Evolutionary conservation across 495 filamentous ascomycete genomes (phyloP), one percentile per base, ranked within the genome.

Genomic region (Geopyxis carbonaria): DNA sequence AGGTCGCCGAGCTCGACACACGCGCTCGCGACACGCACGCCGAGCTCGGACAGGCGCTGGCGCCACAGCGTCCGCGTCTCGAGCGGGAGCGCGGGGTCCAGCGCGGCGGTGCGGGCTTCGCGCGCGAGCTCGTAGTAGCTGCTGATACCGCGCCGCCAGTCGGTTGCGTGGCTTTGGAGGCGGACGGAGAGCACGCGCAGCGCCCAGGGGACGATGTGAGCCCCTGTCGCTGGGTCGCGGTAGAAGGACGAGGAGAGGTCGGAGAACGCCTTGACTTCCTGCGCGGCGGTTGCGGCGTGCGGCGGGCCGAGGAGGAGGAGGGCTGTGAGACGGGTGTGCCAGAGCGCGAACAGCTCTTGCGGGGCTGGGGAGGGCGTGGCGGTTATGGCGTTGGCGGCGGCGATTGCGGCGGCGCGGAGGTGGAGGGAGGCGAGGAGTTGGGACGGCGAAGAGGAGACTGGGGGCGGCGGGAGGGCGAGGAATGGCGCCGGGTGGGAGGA

Each of bases 1-100:
- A 87, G 51, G 56, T 95, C 85, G 5, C 83, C 82, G 81, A 92
- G 92, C 61, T 94, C 86, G 3, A 93, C 67, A 37, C 95, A 54
- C 20, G 77, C 75, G 50, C 82, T 80, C 0, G 75, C 86, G 7
- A 81, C 80, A 33, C 77, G 58, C 7, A 93, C 56, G 0, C 86
- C 86, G 0, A 93, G 59, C 37, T 93, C 83, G 7, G 58, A 59
- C 3, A 93, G 58, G 28, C 89, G 45, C 1, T 57, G 57, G 46
- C 64, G 68, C 89, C 87, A 95, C 27, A 77, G 45, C 34, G 61
- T 54, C 9, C 61, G 59, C 22, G 68, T 67, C 11, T 63, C 46
- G 5, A 31, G 38, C 1, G 14, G 19, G 9, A 27, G 20, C 10
- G 38, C 27, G 10, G 8, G 14, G 37, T 42, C 32, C 33, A 21